Conservation (phyloP, 371 early-diverging fungal species). For the Choanephora cucurbitarum region DNA sequence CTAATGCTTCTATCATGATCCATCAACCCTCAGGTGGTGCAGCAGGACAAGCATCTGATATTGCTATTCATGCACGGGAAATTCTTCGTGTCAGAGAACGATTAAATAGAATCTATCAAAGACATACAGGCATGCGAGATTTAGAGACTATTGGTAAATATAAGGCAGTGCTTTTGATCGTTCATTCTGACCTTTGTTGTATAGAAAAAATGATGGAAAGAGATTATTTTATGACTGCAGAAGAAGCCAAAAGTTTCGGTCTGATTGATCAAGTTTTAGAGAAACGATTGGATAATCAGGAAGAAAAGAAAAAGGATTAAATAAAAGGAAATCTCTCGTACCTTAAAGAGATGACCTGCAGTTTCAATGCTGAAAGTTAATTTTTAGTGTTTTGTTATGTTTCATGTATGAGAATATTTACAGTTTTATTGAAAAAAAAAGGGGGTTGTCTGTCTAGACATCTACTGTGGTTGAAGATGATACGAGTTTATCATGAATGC, state of each 20-base stretch:
- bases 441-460: background rate
- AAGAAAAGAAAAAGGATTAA: constrained; percentile 36
- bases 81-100: constrained; percentile 88
- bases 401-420: too few species aligned
- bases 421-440: too few species aligned
- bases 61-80: constrained; percentile 96
- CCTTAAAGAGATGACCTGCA: too few species aligned
- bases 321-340: too few species aligned
- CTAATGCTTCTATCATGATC: constrained; percentile 95
- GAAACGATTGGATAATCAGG: constrained; percentile 49
- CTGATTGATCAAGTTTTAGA: constrained; percentile 87
- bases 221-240: constrained; percentile 94
- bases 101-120: constrained; percentile 84
- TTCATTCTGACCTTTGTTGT: background rate
- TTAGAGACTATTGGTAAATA: constrained; percentile 79
- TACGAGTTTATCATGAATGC: constrained; percentile 21
- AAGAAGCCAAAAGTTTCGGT: constrained; percentile 91
- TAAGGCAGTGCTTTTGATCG: background rate
- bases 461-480: background rate
- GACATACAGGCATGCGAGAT: constrained; percentile 83
- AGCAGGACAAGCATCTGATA: constrained; percentile 96
- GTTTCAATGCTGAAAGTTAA: too few species aligned
- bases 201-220: constrained; percentile 87
- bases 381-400: too few species aligned
- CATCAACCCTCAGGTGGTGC: constrained; percentile 98